A percentile compares a stretch with the other conserved stretches of the same genome.
These are phyloP conservation scores for Pichia heedii DNA, from an alignment of 805 yeast species.

Conservation along the genomic window DNA sequence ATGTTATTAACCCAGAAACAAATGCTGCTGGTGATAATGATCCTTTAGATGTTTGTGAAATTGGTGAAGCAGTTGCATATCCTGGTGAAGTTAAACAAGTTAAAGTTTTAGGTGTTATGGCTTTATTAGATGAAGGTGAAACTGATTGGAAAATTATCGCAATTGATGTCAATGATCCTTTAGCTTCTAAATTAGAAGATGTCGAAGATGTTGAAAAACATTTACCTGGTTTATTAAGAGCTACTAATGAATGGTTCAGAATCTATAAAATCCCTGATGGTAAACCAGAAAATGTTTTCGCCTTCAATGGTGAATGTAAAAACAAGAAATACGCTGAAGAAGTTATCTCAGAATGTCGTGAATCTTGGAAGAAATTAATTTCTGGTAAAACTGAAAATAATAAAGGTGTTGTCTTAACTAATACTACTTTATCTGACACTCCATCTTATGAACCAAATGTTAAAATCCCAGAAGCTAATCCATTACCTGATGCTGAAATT, in stretches of 20 bases:
- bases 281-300: slow-evolving; percentile 92
- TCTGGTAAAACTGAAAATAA: slow-evolving; percentile 48
- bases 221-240: slow-evolving; percentile 87
- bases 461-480: slow-evolving; percentile 61
- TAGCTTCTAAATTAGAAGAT: slow-evolving; percentile 79
- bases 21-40: slow-evolving; percentile 73
- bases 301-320: slow-evolving; percentile 91
- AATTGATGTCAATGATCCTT: slow-evolving; percentile 79
- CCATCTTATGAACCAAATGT: slow-evolving; percentile 42
- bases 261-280: slow-evolving; percentile 98
- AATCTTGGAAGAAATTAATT: slow-evolving; percentile 75
- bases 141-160: slow-evolving; percentile 90
- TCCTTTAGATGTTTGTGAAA: slow-evolving; percentile 80
- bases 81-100: slow-evolving; percentile 79
- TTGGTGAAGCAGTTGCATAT: slow-evolving; percentile 56
- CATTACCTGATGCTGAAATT: slow-evolving; percentile 82
- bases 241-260: slow-evolving; percentile 97
- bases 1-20: slow-evolving; percentile 53
- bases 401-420: slow-evolving; percentile 66
- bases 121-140: slow-evolving; percentile 87
- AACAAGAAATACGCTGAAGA: slow-evolving; percentile 80
- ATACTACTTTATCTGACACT: slow-evolving; percentile 58
- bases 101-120: slow-evolving; percentile 89
- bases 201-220: slow-evolving; percentile 84
- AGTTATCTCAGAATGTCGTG: slow-evolving; percentile 70